phyloP scores from a whole-genome alignment of 2,329 filamentous ascomycete genomes.

The Botryotinia narcissicola region DNA sequence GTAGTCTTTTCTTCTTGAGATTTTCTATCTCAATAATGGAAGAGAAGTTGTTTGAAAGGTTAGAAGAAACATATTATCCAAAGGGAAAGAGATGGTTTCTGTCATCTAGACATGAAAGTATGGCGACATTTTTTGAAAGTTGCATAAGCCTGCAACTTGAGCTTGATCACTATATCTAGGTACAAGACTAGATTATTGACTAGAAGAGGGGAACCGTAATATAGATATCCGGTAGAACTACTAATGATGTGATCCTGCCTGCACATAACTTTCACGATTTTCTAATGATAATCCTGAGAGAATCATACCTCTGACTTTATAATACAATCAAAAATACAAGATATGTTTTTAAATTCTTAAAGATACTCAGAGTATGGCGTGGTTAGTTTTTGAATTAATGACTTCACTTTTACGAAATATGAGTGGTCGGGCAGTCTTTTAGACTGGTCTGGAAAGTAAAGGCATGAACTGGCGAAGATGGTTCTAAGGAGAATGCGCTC shows the following conservation, averaged over 20 bases:
- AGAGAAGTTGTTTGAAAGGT: background rate
- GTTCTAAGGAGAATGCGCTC: background rate
- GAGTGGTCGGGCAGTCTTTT: background rate
- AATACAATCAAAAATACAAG: background rate
- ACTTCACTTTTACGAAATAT: background rate
- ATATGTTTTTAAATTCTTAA: background rate
- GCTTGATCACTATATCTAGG: background rate
- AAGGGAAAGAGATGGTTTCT: background rate
- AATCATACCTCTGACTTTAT: background rate
- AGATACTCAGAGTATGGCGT: background rate
- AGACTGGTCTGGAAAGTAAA: background rate
- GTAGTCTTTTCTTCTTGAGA: background rate
- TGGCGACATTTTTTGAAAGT: background rate
- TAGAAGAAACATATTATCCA: no score
- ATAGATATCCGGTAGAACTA: background rate
- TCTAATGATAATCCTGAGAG: background rate
- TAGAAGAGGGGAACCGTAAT: background rate
- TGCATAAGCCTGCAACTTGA: background rate
- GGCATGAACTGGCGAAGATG: background rate
- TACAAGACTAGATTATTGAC: background rate
- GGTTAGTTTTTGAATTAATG: background rate
- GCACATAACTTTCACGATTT: background rate
- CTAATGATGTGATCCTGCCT: background rate
- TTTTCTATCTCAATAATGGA: fast-evolving
- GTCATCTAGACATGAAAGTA: no score